These are phyloP conservation scores for Smittium culicis DNA, from an alignment of 371 early-diverging fungal genomes.

Conservation along the genomic window DNA sequence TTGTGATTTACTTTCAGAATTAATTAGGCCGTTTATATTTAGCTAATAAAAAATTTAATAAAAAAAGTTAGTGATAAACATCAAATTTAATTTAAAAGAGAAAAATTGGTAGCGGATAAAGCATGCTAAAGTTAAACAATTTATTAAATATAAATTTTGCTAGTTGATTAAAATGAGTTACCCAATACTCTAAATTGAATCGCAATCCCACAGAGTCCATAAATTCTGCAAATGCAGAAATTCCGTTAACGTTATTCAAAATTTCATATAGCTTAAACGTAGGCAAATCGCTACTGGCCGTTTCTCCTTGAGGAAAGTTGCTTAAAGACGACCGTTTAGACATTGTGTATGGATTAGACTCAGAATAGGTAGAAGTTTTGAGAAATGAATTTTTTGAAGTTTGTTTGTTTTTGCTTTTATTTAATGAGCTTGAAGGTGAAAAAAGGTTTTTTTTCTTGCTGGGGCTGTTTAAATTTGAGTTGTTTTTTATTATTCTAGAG, in stretches of 20 bases:
- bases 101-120: too few relatives aligned
- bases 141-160: neutral
- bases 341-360: neutral
- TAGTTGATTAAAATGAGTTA: neutral
- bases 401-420: neutral
- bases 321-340: slow-evolving; percentile 18
- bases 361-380: neutral
- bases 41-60: slow-evolving; percentile 14
- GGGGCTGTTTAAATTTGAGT: too few relatives aligned
- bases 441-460: neutral
- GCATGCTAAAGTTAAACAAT: neutral
- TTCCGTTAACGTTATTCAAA: slow-evolving; percentile 45
- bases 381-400: neutral
- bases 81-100: neutral
- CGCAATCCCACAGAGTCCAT: slow-evolving; percentile 55
- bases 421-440: too few relatives aligned
- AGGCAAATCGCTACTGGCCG: slow-evolving; percentile 20
- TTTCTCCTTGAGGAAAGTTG: slow-evolving; percentile 28
- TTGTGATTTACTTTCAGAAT: slow-evolving; percentile 12
- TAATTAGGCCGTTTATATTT: slow-evolving; percentile 49
- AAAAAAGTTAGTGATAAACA: neutral
- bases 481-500: slow-evolving; percentile 47
- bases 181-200: slow-evolving; percentile 58
- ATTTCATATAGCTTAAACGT: slow-evolving; percentile 37
- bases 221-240: slow-evolving; percentile 70